Evolutionary conservation across 2,329 filamentous ascomycete genomes (phyloP).

Genomic region (Trichoderma arundinaceum): DNA sequence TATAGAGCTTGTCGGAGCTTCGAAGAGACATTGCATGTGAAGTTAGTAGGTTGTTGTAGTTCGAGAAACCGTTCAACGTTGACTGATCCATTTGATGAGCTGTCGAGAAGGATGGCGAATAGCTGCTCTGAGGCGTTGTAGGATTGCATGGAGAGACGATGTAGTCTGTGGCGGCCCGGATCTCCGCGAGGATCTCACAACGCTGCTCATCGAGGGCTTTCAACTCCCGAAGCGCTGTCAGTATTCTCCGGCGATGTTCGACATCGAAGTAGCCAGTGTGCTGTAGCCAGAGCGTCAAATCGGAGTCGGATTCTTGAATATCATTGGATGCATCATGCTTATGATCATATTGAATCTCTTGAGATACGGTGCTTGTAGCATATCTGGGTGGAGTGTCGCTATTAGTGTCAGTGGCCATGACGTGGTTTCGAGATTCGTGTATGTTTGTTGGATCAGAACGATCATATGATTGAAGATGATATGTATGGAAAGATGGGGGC

Average conservation of each 20-base stretch:
- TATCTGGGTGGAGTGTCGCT: neutral
- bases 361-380: neutral
- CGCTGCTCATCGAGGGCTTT: slow-evolving; percentile 35
- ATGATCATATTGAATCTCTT: neutral
- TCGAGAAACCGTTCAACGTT: no score
- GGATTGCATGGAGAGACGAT: neutral
- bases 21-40: neutral
- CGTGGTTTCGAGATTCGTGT: neutral
- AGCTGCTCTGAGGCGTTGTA: neutral
- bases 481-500: neutral
- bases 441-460: no score
- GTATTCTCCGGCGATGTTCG: slow-evolving; percentile 32
- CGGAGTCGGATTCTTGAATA: slow-evolving; percentile 4
- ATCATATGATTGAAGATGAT: neutral
- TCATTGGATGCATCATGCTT: neutral
- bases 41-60: neutral
- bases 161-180: slow-evolving; percentile 23
- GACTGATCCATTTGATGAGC: neutral
- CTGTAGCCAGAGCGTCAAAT: slow-evolving; percentile 39
- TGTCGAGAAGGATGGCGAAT: neutral
- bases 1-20: neutral
- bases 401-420: neutral
- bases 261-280: slow-evolving; percentile 38
- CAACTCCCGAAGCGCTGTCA: slow-evolving; percentile 34
- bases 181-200: slow-evolving; percentile 34